Evolutionary conservation across 768 basidiomycete species (phyloP).

Genomic region (Boletus eberwhitei): DNA sequence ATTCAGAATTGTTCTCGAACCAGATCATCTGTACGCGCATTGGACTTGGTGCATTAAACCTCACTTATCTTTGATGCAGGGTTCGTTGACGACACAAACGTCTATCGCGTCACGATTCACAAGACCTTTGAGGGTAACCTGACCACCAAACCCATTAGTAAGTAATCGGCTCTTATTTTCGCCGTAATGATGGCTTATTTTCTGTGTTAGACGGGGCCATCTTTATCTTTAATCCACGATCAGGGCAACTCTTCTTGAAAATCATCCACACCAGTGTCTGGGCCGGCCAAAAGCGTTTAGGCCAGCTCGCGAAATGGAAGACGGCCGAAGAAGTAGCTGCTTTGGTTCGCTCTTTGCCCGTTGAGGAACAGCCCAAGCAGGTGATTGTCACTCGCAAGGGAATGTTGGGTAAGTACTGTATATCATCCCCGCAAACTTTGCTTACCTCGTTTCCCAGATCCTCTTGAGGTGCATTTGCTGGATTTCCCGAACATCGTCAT

Average conservation of each 20-base stretch:
- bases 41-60: background rate
- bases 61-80: constrained; percentile 39
- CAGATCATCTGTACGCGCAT: constrained; percentile 84
- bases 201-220: constrained; percentile 74
- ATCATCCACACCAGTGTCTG: constrained; percentile 99
- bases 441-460: constrained; percentile 46
- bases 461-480: constrained; percentile 95
- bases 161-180: constrained; percentile 19
- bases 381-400: constrained; percentile 99
- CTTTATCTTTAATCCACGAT: constrained; percentile 99
- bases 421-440: background rate
- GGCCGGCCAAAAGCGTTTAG: constrained; percentile 99
- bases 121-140: constrained; percentile 99
- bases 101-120: constrained; percentile 99
- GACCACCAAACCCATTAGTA: constrained; percentile 98
- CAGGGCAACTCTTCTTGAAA: constrained; percentile 97
- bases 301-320: constrained; percentile 99
- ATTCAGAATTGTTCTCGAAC: constrained; percentile 95
- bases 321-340: constrained; percentile 99
- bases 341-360: constrained; percentile 93
- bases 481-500: constrained; percentile 99
- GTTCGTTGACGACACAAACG: constrained; percentile 99
- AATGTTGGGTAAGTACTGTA: constrained; percentile 74
- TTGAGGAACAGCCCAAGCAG: constrained; percentile 99
- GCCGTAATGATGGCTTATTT: background rate